Conservation (phyloP, 2,329 filamentous ascomycete species). For the Neocucurbitaria cava region DNA sequence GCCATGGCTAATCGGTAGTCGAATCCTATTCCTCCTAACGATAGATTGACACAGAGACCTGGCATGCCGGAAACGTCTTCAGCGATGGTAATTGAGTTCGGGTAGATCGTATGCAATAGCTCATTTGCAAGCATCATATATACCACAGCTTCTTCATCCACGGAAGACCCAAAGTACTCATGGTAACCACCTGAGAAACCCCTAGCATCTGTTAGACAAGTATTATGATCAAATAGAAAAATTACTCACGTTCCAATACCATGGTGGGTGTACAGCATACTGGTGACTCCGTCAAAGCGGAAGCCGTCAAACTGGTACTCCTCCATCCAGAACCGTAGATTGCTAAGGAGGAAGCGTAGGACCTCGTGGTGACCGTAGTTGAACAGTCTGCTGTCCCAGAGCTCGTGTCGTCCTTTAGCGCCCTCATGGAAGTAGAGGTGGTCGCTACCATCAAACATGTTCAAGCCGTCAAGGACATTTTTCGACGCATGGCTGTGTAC, state of each 20-base stretch:
- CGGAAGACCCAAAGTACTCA: constrained; percentile 89
- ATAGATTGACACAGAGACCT: constrained; percentile 85
- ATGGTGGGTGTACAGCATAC: constrained; percentile 96
- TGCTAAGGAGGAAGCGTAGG: constrained; percentile 92
- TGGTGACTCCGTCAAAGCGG: constrained; percentile 96
- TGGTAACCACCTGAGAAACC: constrained; percentile 98
- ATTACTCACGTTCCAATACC: constrained; percentile 88
- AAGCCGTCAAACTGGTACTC: constrained; percentile 97
- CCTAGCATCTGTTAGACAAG: constrained; percentile 55
- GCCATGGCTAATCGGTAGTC: constrained; percentile 98
- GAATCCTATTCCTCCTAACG: constrained; percentile 90
- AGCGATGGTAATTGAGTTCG: constrained; percentile 86
- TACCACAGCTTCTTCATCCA: constrained; percentile 91
- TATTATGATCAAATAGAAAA: not conserved
- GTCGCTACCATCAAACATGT: constrained; percentile 94
- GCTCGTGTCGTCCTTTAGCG: constrained; percentile 81
- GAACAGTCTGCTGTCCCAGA: constrained; percentile 97
- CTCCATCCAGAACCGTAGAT: constrained; percentile 98
- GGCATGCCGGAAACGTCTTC: constrained; percentile 99
- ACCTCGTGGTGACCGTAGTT: constrained; percentile 97
- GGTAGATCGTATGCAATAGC: constrained; percentile 90
- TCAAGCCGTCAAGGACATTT: constrained; percentile 93
- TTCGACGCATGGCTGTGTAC: constrained; percentile 98
- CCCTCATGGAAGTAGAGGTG: constrained; percentile 96
- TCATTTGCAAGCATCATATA: constrained; percentile 98